Conservation (phyloP, 2,329 filamentous ascomycete species). For the Pseudogymnoascus sp. region DNA sequence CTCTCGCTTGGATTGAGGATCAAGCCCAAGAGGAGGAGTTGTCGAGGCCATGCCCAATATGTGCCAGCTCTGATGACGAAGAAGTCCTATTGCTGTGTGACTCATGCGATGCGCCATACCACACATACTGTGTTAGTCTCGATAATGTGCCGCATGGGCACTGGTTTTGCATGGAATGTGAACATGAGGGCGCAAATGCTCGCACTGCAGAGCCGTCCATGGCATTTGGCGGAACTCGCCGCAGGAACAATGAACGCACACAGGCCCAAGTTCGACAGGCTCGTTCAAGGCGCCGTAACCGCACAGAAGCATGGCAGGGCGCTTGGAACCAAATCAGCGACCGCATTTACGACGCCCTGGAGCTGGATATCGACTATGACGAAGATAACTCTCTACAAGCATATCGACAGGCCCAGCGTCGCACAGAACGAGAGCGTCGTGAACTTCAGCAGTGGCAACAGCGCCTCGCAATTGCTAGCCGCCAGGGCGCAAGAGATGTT, state of each 20-base stretch:
- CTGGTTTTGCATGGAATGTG: conserved; percentile 89
- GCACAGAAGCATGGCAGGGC: conserved; percentile 79
- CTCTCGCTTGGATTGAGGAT: conserved; percentile 63
- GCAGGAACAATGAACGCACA: conserved; percentile 38
- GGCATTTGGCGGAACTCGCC: conserved; percentile 24
- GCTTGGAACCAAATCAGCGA: conserved; percentile 64
- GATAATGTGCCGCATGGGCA: conserved; percentile 64
- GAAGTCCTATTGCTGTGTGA: conserved; percentile 84
- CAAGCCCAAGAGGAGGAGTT: conserved; percentile 63
- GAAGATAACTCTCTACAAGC: conserved; percentile 52
- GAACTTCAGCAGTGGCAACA: conserved; percentile 70
- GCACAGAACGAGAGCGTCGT: conserved; percentile 42
- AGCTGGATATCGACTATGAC: conserved; percentile 76
- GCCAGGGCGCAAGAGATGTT: conserved; percentile 63
- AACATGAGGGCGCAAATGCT: conserved; percentile 34
- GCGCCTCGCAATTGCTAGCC: conserved; percentile 70
- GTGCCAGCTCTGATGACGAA: conserved; percentile 70
- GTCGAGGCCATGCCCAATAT: conserved; percentile 71
- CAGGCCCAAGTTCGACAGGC: conserved; percentile 42
- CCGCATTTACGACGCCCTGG: conserved; percentile 56
- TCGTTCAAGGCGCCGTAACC: conserved; percentile 50
- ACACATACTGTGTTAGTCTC: conserved; percentile 84
- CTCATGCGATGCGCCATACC: conserved; percentile 79
- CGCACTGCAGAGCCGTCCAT: conserved; percentile 30
- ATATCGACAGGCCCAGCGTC: conserved; percentile 45